Evolutionary conservation across 2,329 filamentous ascomycete genomes (phyloP).

Genomic region (Neobulgaria alba): DNA sequence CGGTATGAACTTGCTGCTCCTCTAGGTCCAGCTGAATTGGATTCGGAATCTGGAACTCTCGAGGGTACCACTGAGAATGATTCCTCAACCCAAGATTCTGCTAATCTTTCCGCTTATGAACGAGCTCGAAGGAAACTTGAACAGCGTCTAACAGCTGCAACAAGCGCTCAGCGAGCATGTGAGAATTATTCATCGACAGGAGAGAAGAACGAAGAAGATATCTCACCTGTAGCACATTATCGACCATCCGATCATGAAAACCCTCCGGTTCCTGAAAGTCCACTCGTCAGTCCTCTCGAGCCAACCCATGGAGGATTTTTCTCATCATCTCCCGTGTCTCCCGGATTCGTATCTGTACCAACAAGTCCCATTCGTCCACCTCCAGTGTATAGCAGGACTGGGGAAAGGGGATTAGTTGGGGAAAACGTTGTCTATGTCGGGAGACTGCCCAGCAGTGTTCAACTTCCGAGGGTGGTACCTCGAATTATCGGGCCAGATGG

Average conservation of each 20-base stretch:
- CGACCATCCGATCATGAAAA: conserved; percentile 28
- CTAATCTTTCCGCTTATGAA: conserved; percentile 41
- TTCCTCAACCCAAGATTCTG: conserved; percentile 26
- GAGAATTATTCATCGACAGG: conserved; percentile 30
- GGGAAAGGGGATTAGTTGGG: conserved; percentile 39
- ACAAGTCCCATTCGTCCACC: conserved; percentile 15
- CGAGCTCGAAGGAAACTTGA: conserved; percentile 42
- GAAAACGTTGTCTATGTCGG: conserved; percentile 47
- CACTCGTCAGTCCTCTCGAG: conserved; percentile 14
- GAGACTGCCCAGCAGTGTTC: conserved; percentile 41
- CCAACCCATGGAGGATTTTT: conserved; percentile 7
- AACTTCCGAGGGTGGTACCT: conserved; percentile 29
- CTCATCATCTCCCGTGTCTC: conserved; percentile 16
- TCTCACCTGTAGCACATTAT: conserved; percentile 27
- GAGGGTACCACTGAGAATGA: conserved; percentile 18
- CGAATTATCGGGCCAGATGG: conserved; percentile 25
- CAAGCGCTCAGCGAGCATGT: conserved; percentile 30
- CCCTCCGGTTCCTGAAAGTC: conserved; percentile 11
- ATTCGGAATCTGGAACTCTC: conserved; percentile 19
- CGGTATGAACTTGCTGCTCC: conserved; percentile 22
- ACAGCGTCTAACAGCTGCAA: conserved; percentile 40
- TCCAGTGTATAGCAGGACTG: conserved; percentile 21
- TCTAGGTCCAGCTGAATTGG: conserved; percentile 21
- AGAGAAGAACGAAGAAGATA: conserved; percentile 23
- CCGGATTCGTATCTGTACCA: conserved; percentile 11